Evolutionary conservation across 2,329 filamentous ascomycete species (phyloP), one percentile per base, ranked within the genome.

Genomic region (Phoma sp.): DNA sequence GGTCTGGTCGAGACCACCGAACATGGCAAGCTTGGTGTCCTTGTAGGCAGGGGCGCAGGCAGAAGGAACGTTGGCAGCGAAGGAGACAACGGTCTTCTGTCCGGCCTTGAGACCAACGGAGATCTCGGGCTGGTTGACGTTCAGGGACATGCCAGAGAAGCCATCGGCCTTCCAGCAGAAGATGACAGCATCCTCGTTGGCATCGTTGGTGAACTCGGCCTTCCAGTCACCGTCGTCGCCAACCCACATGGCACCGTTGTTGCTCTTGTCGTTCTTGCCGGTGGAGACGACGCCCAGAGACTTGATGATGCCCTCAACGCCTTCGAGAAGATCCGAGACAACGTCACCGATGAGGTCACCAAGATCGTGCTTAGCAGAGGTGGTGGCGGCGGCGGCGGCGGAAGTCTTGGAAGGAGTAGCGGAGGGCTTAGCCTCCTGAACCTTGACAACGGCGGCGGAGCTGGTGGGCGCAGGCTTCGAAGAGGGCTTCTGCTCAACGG

Each of bases 1-100:
- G 26, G 78, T 79, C 59, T 80, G 74, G 59, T 65, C 60, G 42
- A 79, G 61, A 63, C 77, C 77, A 30, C 78, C 78, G 50, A 65
- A 65, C 26, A 64, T 52, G 50, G 67, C 66, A 26, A 73, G 72
- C 49, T 54, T 51, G 30, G 72, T 75, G 54, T 74, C 64, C 14
- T 60, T 34, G 66, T 71, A 75, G 23, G 77, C 66, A 12, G 73
- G 68, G 5, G 77, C 66, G 64, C 75, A 80, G n/a, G 71, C 78
- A 25, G 76, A 74, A 17, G 75, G 71, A 5, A 76, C 65, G 38
- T 66, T 69, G 38, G 69, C 65, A 21, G 67, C 74, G 38, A 76
- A 70, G 32, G 77, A 78, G 21, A 80, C 57, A 42, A 71, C 73
- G 51, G 76, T 66, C 26, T 45, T 64, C 56, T 73, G 57, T 53